Base-by-base conservation (phyloP, 202 grass and related monocot genomes). In the Alloteropsis angusta region DNA sequence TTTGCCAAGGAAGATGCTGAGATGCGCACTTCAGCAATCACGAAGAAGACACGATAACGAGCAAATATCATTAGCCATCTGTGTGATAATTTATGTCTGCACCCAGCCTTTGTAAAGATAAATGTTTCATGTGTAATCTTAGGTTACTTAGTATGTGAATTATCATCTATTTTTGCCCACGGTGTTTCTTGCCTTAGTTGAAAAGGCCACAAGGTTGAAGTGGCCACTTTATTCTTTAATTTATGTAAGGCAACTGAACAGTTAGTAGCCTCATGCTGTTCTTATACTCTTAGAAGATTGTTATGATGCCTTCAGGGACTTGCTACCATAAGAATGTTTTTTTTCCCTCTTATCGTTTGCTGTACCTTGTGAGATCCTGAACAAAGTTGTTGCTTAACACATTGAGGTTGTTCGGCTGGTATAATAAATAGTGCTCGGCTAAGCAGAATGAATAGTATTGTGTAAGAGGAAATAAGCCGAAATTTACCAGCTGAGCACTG, bases 1-100 rank as follows among this genome's bases (percentile, higher is more conserved):
- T 93, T 97, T 53, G 85, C 85, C 30, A 88, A 88, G 43, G 83
- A 97, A 82, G 93, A 97, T 58, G 93, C 85, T 2, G 90, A 93
- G 74, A 72, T 88, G 63, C 72, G 83, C 46, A 90, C 90, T 43
- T 69, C 73, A 70, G 76, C 56, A 16, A 73, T 93, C 80, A 83
- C 42, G 14, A 97, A 97, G 87, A 97, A 97, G 84, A 87, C 45
- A 25, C 47, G 49, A 68, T 79, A 79, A 68, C 16, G 62, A 56
- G 48, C 35, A 64, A 69, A 54, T 74, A 58, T 4, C 17, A 42
- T 62, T 26, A 35, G 28, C 53, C 16, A n/a, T 54, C 30, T 73
- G 60, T 71, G 65, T 86, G 57, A 74, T 81, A 77, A 39, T 32
- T 39, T 37, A 22, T 75, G 17, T 39, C 66, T 75, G 52, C 37